Evolutionary conservation across 2,329 filamentous ascomycete genomes (phyloP), one percentile per base, ranked within the genome.

Genomic region (Pochonia chlamydosporia): DNA sequence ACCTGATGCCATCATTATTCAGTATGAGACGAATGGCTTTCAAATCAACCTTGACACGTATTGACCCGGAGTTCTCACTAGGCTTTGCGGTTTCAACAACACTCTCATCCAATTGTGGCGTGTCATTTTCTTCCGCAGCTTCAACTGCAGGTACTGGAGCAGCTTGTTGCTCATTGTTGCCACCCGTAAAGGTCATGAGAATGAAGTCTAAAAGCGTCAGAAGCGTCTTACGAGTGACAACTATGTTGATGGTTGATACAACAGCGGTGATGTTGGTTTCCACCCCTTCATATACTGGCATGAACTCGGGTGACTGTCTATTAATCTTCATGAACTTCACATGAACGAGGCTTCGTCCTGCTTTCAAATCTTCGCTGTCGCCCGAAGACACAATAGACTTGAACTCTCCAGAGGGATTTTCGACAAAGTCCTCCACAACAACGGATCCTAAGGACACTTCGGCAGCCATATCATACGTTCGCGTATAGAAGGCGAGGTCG

Each of bases 301-400:
- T 84, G 59, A 97, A 96, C 61, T 99, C 92, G 0, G 95, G 95
- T 2, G 93, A 97, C 43, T 89, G 82, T 26, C 81, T 85, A 58
- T 93, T 96, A 49, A 97, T 89, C 62, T 87, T 89, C 50, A 89
- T 78, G 59, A 96, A 95, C 59, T 92, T 96, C 57, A 99, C 78
- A 44, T 85, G 82, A 55, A 99, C 88, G 11, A 99, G 78, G 56
- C 95, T 89, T 50, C 87, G 81, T 51, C 88, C 83, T 49, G 87
- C 81, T 40, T 84, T 78, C 23, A 85, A 82, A 59, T 95, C 92
- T 37, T 84, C 80, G 6, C 70, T 66, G 42, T 85, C 82, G 0
- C 80, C 81, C 1, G 93, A 96, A 0, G 91, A 95, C n/a, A 99
- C 82, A 43, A 99, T 95, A 23, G 92, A 92, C 67, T 93, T 96